Evolutionary conservation across 2,329 filamentous ascomycete species (phyloP), one percentile per base, ranked within the genome.

Genomic region (Stachybotrys chlorohalonatus): DNA sequence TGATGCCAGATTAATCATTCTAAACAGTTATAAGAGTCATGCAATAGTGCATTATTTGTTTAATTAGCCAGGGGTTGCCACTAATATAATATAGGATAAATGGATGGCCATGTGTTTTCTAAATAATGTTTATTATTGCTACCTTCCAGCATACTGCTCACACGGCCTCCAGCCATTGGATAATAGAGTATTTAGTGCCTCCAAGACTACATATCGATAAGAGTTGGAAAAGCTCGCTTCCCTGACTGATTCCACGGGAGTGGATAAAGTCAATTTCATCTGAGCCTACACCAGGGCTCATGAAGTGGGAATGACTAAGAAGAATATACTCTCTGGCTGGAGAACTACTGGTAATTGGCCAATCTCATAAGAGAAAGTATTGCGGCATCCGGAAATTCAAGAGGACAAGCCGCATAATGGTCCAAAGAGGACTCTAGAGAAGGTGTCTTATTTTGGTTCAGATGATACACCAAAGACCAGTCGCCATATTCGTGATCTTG

Each of bases 281-380:
- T 7, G 31, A 32, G 56, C 56, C 45, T 58, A 56, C 15, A 52
- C 54, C 47, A 58, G 54, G 31, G 52, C 54, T 31, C 42, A 48
- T 16, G 17, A 31, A 52, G 54, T 56, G n/a, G 46, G 52, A 47
- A 58, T 58, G 51, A 54, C 54, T 2, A 49, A 47, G 45, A 52
- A 53, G 50, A 57, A 56, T 24, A 56, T 57, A 53, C 50, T 57
- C 30, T 54, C 56, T 6, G 52, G 54, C 32, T 57, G 54, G 56
- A 56, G 56, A 32, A 52, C 54, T 15, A 55, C 52, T 53, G 47
- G 54, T 6, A 57, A 55, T 51, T 57, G 52, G 54, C 56, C 56
- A 36, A 54, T 57, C 36, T 57, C 49, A 51, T 52, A 46, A 31
- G 24, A 36, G 30, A 57, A 57, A 52, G 53, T 52, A 39, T 31